phyloP scores from a whole-genome alignment of 306 rosid species.

The Adenanthera pavonina region DNA sequence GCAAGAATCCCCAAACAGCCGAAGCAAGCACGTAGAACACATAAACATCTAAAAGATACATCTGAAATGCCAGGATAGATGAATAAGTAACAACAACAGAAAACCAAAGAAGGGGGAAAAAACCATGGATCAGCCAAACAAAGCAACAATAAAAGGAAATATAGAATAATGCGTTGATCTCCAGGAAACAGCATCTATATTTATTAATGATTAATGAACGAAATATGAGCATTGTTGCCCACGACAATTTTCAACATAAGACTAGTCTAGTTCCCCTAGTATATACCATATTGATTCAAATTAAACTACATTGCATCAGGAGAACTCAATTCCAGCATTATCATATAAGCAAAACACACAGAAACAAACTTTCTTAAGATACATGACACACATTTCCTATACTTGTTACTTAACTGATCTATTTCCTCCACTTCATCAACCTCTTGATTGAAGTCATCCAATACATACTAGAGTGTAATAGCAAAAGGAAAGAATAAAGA shows the following conservation, averaged over 20 bases:
- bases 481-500: background rate
- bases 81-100: background rate
- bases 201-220: background rate
- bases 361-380: background rate
- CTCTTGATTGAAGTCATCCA: constrained; percentile 18
- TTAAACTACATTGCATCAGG: background rate
- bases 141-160: background rate
- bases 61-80: constrained; percentile 55
- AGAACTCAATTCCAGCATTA: background rate
- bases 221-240: background rate
- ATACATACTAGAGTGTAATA: background rate
- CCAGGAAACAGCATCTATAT: constrained; percentile 10
- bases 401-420: background rate
- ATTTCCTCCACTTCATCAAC: constrained; percentile 8
- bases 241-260: background rate
- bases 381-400: background rate
- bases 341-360: constrained; percentile 5
- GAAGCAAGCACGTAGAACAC: constrained; percentile 81
- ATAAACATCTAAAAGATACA: constrained; percentile 78
- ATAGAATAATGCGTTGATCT: background rate
- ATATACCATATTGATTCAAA: constrained; percentile 19
- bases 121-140: background rate
- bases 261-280: background rate
- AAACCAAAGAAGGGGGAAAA: background rate
- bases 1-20: constrained; percentile 84